Evolutionary conservation across 345 rosid species (phyloP).

Genomic region (Eucalyptus sideroxylon): DNA sequence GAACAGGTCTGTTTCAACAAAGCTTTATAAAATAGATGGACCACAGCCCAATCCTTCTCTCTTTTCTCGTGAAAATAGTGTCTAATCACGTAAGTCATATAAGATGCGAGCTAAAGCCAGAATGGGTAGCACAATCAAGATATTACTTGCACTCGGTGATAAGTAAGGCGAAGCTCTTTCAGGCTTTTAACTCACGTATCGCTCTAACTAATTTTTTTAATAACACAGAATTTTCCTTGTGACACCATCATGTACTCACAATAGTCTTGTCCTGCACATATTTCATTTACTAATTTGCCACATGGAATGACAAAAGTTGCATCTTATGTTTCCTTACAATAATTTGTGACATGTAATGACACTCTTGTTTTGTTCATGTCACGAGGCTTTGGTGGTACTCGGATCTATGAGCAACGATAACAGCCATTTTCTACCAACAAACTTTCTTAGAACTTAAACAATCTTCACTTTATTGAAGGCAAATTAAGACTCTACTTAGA

Average conservation of each 20-base stretch:
- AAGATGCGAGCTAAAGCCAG: not conserved
- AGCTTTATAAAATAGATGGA: not conserved
- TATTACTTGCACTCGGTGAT: not conserved
- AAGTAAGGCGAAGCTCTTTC: not conserved
- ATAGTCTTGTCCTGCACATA: not conserved
- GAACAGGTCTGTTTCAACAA: too few relatives aligned
- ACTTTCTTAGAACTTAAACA: not conserved
- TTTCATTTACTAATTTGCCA: too few relatives aligned
- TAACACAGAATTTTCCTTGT: not conserved
- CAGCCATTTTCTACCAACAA: not conserved
- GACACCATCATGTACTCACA: not conserved
- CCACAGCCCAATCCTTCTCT: not conserved
- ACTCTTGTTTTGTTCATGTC: not conserved
- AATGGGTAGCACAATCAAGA: not conserved
- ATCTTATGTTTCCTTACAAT: too few relatives aligned
- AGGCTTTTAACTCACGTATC: not conserved
- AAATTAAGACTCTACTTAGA: not conserved
- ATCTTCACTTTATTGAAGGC: not conserved
- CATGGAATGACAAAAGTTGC: too few relatives aligned
- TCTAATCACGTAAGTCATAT: not conserved
- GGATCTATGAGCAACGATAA: not conserved
- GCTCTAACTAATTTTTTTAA: not conserved
- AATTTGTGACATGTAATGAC: too few relatives aligned
- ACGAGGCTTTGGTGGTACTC: not conserved
- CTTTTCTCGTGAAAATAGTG: not conserved